phyloP scores from a whole-genome alignment of 495 filamentous ascomycete species.

The Jackrogersella minutella region DNA sequence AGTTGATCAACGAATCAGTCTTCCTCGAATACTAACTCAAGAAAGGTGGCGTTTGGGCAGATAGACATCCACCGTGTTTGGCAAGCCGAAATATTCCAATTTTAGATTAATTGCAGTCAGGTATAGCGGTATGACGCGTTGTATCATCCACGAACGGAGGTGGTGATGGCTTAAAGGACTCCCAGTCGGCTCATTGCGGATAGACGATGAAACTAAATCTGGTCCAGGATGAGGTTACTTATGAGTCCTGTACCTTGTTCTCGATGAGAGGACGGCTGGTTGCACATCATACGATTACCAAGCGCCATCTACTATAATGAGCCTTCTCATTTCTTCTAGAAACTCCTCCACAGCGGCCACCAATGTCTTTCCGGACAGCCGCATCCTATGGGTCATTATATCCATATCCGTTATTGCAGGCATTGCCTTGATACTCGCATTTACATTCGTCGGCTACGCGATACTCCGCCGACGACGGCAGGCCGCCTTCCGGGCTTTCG shows the following conservation, averaged over 20 bases:
- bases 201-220: not conserved
- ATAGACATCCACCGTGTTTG: not conserved
- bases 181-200: not conserved
- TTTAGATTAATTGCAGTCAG: not conserved
- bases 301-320: constrained; percentile 10
- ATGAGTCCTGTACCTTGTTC: not conserved
- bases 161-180: not conserved
- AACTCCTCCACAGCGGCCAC: not conserved
- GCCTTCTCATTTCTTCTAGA: not conserved
- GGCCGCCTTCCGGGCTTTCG: not conserved
- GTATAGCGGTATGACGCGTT: constrained; percentile 4
- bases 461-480: constrained; percentile 5
- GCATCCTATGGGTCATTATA: not conserved
- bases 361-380: not conserved
- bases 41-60: not conserved
- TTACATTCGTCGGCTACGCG: not conserved
- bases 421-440: not conserved
- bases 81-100: constrained; percentile 1
- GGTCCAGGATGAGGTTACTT: not conserved
- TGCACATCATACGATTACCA: not conserved
- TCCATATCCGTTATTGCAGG: not conserved
- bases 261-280: not conserved
- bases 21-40: not conserved
- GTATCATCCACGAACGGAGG: not conserved
- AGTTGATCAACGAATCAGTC: not conserved